Evolutionary conservation across 169 alveolate species (phyloP).

Genomic region (Cyclospora cayetanensis): DNA sequence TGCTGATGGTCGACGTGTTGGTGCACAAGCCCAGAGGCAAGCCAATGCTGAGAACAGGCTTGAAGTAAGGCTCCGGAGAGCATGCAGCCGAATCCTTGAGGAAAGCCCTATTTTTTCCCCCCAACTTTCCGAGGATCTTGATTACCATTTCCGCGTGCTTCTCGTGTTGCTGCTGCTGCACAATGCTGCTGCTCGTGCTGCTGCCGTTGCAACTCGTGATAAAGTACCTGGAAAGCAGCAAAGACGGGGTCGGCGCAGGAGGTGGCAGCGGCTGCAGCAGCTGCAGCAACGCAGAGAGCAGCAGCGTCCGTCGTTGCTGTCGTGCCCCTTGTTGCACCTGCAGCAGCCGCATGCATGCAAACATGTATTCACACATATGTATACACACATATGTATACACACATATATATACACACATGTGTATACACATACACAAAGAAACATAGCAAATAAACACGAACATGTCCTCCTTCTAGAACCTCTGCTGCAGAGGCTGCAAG

Average conservation of each 20-base stretch:
- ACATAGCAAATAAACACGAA: no score
- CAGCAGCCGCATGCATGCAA: no score
- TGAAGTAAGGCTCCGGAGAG: conserved; percentile 63
- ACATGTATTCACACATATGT: no score
- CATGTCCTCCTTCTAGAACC: no score
- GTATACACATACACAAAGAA: no score
- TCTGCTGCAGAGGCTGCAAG: no score
- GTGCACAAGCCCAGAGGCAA: conserved; percentile 36
- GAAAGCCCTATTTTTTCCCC: conserved; percentile 80
- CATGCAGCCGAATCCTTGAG: conserved; percentile 70
- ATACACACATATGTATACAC: no score
- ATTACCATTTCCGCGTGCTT: conserved; percentile 72
- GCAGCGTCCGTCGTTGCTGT: conserved; percentile 51
- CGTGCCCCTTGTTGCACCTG: conserved; percentile 56
- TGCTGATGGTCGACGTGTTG: conserved; percentile 20
- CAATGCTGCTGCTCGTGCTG: conserved; percentile 57
- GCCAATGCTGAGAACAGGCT: conserved; percentile 56
- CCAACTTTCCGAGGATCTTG: conserved; percentile 76
- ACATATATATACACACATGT: no score
- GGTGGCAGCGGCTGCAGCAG: conserved; percentile 61
- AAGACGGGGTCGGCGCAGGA: conserved; percentile 42
- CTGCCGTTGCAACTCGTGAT: conserved; percentile 34
- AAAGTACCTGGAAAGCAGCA: conserved; percentile 40
- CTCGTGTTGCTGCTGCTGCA: conserved; percentile 71
- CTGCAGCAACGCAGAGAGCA: conserved; percentile 54